A percentile compares a stretch with the other conserved stretches of the same genome.
Evolutionary conservation across 2,329 filamentous ascomycete species (phyloP).

Genomic region (Emergomyces orientalis): DNA sequence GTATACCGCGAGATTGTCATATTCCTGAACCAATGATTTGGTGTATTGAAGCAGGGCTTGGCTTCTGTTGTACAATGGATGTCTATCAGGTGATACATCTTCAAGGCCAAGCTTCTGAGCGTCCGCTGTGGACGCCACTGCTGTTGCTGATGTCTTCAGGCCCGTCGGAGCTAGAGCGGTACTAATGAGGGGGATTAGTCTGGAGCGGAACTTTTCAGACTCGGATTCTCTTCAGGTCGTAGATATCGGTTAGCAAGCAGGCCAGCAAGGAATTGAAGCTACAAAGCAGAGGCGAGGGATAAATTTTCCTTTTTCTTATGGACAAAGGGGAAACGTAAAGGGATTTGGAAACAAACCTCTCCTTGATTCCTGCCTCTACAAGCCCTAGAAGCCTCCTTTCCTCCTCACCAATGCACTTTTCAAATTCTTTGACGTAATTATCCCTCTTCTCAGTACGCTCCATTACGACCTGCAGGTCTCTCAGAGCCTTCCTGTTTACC

Average conservation of each 20-base stretch:
- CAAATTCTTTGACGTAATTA: conserved; percentile 15
- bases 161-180: conserved; percentile 11
- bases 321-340: not conserved
- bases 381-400: conserved; percentile 14
- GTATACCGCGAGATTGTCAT: conserved; percentile 11
- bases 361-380: conserved; percentile 10
- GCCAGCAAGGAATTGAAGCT: not conserved
- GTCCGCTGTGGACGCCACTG: not conserved
- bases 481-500: conserved; percentile 12
- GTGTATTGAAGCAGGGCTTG: conserved; percentile 11
- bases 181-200: conserved; percentile 10
- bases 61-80: conserved; percentile 11
- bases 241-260: not conserved
- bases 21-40: conserved; percentile 9
- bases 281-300: not conserved
- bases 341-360: conserved; percentile 10
- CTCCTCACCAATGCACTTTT: conserved; percentile 13
- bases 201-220: conserved; percentile 11
- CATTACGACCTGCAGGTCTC: conserved; percentile 14
- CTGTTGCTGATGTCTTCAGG: not conserved
- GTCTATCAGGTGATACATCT: conserved; percentile 4
- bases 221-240: conserved; percentile 10
- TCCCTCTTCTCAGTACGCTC: conserved; percentile 15
- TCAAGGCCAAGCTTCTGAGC: not conserved
- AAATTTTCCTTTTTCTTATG: no score